Evolutionary conservation across 331 rosid species (phyloP).

Genomic region (Pyrus hybrid): DNA sequence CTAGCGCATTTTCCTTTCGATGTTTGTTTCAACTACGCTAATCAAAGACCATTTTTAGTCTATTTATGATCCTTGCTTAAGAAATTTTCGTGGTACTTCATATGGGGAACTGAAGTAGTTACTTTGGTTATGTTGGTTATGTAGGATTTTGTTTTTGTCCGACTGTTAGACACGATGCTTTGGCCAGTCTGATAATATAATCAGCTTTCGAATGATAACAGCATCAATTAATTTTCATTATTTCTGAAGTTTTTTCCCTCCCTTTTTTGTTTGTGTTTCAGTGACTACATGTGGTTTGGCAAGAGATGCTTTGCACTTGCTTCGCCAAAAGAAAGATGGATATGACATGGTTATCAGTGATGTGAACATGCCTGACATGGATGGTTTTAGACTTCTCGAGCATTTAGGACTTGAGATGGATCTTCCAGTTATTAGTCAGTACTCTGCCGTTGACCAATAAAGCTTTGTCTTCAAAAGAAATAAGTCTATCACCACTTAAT

Average conservation of each 20-base stretch:
- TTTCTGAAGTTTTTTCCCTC: conserved; percentile 9
- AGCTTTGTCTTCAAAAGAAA: conserved; percentile 23
- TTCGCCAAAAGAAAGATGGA: conserved; percentile 81
- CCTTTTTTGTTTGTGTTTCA: conserved; percentile 24
- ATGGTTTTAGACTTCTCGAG: conserved; percentile 94
- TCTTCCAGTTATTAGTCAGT: conserved; percentile 96
- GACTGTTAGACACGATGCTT: neutral
- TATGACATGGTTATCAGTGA: conserved; percentile 94
- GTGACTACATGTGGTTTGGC: conserved; percentile 90
- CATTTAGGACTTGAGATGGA: conserved; percentile 99
- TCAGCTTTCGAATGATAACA: conserved; percentile 9
- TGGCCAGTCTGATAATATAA: neutral
- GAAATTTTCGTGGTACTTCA: neutral
- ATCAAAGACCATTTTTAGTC: neutral
- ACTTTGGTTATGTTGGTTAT: neutral
- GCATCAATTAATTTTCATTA: neutral
- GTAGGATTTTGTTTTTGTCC: neutral
- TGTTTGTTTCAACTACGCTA: neutral
- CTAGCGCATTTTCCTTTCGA: neutral
- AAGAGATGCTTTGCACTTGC: conserved; percentile 70
- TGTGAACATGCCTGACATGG: conserved; percentile 99
- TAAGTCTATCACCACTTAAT: neutral
- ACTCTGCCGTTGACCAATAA: conserved; percentile 28
- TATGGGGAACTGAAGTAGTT: neutral
- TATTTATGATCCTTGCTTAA: neutral